phyloP scores from a whole-genome alignment of 2,329 filamentous ascomycete species.

The Pseudophaeomoniella oleicola region DNA sequence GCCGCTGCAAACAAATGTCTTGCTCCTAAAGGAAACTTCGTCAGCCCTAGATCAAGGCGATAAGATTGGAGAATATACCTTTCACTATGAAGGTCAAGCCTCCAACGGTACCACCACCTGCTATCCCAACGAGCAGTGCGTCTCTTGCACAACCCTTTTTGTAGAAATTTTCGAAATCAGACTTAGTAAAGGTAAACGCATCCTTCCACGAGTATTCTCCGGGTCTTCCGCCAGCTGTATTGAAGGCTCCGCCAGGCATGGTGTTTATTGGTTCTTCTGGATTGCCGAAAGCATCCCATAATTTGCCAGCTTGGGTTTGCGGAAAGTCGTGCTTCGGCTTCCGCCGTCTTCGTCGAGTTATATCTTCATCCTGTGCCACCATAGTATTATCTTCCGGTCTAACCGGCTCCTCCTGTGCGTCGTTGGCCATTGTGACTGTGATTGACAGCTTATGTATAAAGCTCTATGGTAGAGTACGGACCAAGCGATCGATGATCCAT shows the following conservation, averaged over 20 bases:
- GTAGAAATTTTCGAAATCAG: constrained; percentile 59
- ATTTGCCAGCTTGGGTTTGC: constrained; percentile 30
- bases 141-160: constrained; percentile 74
- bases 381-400: constrained; percentile 7
- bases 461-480: too few species aligned
- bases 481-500: too few species aligned
- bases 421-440: background rate
- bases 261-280: constrained; percentile 37
- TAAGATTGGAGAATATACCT: constrained; percentile 34
- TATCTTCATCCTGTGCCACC: constrained; percentile 1
- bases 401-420: constrained; percentile 6
- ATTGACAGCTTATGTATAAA: too few species aligned
- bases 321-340: constrained; percentile 27
- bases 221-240: constrained; percentile 44
- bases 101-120: constrained; percentile 60
- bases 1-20: constrained; percentile 51
- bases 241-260: constrained; percentile 40
- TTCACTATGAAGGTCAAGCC: constrained; percentile 59
- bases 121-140: constrained; percentile 70
- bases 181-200: constrained; percentile 35
- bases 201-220: constrained; percentile 26
- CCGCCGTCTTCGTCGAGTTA: constrained; percentile 4
- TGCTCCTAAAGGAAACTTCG: constrained; percentile 18
- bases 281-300: constrained; percentile 32
- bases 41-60: constrained; percentile 2